These are phyloP conservation scores for Penicillium rolfsii DNA, from an alignment of 2,329 filamentous ascomycete species.

Conservation along the genomic window DNA sequence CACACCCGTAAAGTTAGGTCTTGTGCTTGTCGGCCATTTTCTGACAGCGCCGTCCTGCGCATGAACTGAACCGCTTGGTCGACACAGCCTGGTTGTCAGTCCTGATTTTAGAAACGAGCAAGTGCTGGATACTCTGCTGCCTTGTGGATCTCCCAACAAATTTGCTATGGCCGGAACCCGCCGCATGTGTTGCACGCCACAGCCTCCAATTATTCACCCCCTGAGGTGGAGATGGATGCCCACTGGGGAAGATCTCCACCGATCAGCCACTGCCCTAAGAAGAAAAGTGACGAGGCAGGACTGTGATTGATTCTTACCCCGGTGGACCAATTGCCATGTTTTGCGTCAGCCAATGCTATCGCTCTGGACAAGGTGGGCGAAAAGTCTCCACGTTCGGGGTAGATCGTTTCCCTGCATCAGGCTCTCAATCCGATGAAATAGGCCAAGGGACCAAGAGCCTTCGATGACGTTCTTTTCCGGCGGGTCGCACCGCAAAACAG, in stretches of 20 bases:
- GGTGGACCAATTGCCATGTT: not conserved
- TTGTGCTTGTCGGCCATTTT: not conserved
- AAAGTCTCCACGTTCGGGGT: not conserved
- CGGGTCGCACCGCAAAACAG: not conserved
- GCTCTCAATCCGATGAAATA: not conserved
- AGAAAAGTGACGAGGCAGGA: not conserved
- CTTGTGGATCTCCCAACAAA: slow-evolving; percentile 8
- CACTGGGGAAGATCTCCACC: slow-evolving; percentile 11
- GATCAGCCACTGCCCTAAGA: slow-evolving; percentile 8
- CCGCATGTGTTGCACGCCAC: slow-evolving; percentile 8
- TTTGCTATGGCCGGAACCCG: slow-evolving; percentile 7
- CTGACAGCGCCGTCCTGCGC: slow-evolving; percentile 3
- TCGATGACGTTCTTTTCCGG: slow-evolving; percentile 10
- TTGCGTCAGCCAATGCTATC: not conserved
- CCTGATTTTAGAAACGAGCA: slow-evolving; percentile 8
- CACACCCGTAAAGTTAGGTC: not conserved
- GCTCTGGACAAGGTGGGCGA: not conserved
- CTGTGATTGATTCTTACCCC: not conserved
- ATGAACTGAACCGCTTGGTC: not conserved
- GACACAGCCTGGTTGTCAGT: slow-evolving; percentile 13
- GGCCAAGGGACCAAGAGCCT: not conserved
- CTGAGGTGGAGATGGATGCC: slow-evolving; percentile 10
- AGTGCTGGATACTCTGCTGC: slow-evolving; percentile 12
- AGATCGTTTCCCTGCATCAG: not conserved
- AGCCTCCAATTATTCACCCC: slow-evolving; percentile 1